Evolutionary conservation across 2,329 filamentous ascomycete species (phyloP).

Genomic region (Neurospora crassa): DNA sequence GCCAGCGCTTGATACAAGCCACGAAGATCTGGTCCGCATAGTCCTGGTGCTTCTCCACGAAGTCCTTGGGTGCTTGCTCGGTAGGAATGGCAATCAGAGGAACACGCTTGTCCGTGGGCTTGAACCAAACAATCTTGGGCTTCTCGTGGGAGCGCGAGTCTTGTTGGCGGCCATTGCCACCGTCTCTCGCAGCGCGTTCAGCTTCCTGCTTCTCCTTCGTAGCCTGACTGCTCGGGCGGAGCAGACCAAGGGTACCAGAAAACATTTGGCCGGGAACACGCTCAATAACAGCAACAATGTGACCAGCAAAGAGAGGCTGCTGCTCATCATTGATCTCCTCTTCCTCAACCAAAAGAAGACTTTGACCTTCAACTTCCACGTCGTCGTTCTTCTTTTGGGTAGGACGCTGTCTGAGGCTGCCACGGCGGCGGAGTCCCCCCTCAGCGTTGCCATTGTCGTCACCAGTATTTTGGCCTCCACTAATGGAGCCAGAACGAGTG

Average conservation of each 20-base stretch:
- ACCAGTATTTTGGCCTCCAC: constrained; percentile 53
- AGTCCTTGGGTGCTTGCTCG: constrained; percentile 93
- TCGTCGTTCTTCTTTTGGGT: constrained; percentile 99
- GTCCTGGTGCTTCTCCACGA: constrained; percentile 96
- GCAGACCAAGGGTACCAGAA: constrained; percentile 85
- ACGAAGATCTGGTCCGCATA: constrained; percentile 98
- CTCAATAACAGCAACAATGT: constrained; percentile 95
- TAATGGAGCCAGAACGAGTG: constrained; percentile 67
- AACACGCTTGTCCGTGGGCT: constrained; percentile 97
- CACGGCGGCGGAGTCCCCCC: constrained; percentile 81
- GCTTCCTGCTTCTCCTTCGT: constrained; percentile 99
- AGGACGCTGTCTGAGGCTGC: constrained; percentile 89
- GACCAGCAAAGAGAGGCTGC: constrained; percentile 93
- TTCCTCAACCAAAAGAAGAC: constrained; percentile 90
- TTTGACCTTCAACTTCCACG: constrained; percentile 96
- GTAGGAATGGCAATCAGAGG: constrained; percentile 97
- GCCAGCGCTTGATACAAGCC: constrained; percentile 98
- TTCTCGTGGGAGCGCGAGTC: constrained; percentile 86
- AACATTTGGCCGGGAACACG: constrained; percentile 98
- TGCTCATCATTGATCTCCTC: constrained; percentile 98
- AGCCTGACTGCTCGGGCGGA: constrained; percentile 93
- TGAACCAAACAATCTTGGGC: constrained; percentile 99
- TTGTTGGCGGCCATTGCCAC: constrained; percentile 58
- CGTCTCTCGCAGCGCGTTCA: constrained; percentile 84
- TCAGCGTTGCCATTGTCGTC: constrained; percentile 55